Conservation (phyloP, 2,329 filamentous ascomycete species). For the Triangularia verruculosa region DNA sequence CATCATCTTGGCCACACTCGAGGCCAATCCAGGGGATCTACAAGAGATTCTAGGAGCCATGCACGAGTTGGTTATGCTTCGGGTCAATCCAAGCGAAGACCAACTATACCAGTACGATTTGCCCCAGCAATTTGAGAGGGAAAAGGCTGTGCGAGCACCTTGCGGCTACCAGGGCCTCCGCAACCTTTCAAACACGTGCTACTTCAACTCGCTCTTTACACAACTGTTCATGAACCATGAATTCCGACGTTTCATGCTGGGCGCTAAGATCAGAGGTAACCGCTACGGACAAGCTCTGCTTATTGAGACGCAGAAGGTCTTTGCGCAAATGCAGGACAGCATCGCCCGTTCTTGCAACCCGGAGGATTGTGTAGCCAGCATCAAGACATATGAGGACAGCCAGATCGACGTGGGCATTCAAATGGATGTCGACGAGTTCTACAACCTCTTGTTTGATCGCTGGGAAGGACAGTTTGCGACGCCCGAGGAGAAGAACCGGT, state of each 20-base stretch:
- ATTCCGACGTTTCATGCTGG: constrained; percentile 82
- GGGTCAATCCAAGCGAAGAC: constrained; percentile 30
- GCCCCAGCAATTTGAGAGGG: constrained; percentile 60
- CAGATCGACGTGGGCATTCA: constrained; percentile 84
- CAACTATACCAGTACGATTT: constrained; percentile 61
- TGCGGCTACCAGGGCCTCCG: constrained; percentile 86
- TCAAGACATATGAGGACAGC: constrained; percentile 78
- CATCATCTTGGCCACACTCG: constrained; percentile 56
- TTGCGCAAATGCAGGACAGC: constrained; percentile 82
- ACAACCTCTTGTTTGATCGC: constrained; percentile 86
- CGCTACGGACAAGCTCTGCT: constrained; percentile 64
- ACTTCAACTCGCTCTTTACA: constrained; percentile 89
- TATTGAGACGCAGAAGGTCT: constrained; percentile 73
- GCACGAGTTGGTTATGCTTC: constrained; percentile 49
- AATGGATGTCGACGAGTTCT: constrained; percentile 99
- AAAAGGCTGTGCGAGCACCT: constrained; percentile 65
- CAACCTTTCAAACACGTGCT: constrained; percentile 95
- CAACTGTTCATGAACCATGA: constrained; percentile 94
- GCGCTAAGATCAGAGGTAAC: constrained; percentile 54
- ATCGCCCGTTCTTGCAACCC: constrained; percentile 73
- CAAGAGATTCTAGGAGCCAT: constrained; percentile 50
- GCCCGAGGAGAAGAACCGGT: constrained; percentile 63
- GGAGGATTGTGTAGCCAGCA: constrained; percentile 65
- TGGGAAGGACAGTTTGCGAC: constrained; percentile 79
- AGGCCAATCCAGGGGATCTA: constrained; percentile 49